A percentile compares a stretch with the other conserved stretches of the same genome.
Evolutionary conservation across 768 basidiomycete genomes (phyloP).

Genomic region (Cytidiella melzeri): DNA sequence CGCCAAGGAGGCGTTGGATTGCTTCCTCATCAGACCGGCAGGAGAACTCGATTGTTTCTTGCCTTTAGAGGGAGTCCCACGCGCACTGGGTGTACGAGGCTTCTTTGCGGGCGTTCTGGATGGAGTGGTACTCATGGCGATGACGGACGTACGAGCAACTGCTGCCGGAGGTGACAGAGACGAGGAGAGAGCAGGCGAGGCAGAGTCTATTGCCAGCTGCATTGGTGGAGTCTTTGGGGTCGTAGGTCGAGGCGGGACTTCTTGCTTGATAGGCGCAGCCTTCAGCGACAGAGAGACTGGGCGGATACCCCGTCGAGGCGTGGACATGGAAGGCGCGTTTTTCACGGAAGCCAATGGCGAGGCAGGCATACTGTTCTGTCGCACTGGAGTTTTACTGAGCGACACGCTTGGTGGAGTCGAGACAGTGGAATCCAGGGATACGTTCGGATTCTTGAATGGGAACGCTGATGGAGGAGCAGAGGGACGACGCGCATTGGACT

Average conservation of each 20-base stretch:
- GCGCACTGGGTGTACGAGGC: constrained; percentile 14
- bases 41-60: constrained; percentile 7
- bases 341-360: constrained; percentile 7
- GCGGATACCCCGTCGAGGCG: constrained; percentile 18
- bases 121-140: constrained; percentile 8
- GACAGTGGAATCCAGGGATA: constrained; percentile 17
- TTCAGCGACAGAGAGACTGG: constrained; percentile 14
- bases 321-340: constrained; percentile 17
- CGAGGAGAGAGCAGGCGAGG: constrained; percentile 1
- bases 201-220: background rate
- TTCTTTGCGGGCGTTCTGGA: constrained; percentile 16
- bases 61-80: background rate
- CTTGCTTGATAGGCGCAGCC: background rate
- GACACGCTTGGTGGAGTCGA: constrained; percentile 11
- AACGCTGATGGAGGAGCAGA: constrained; percentile 19
- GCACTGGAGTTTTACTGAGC: constrained; percentile 12
- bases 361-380: constrained; percentile 17
- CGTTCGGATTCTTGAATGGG: constrained; percentile 14
- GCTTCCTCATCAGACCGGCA: background rate
- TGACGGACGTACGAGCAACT: constrained; percentile 7
- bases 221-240: background rate
- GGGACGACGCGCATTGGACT: constrained; percentile 14
- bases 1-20: background rate
- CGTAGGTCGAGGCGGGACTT: background rate
- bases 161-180: background rate